phyloP scores from a whole-genome alignment of 257 asterid species.

The Ocimum tenuiflorum region DNA sequence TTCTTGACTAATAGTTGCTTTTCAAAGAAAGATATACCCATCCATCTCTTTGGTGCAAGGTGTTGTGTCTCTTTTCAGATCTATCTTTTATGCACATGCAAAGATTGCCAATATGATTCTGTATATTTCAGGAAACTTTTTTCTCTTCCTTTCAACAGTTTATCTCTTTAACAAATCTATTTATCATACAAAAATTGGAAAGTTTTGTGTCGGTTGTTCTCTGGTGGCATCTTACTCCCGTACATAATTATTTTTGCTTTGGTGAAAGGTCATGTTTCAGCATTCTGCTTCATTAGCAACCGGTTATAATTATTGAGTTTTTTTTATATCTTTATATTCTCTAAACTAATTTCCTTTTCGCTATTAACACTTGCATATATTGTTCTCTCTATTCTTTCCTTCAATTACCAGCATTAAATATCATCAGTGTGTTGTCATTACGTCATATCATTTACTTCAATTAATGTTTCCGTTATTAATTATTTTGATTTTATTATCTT shows the following conservation, averaged over 20 bases:
- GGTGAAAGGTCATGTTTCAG: neutral
- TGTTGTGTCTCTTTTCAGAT: neutral
- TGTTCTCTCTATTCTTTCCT: neutral
- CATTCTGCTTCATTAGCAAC: neutral
- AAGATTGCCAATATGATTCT: neutral
- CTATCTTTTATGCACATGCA: no score
- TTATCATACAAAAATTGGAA: neutral
- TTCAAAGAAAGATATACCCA: no score
- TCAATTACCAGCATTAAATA: neutral
- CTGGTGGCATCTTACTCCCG: neutral
- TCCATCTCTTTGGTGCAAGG: no score
- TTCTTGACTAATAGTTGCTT: no score
- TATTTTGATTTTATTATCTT: conserved; percentile 1
- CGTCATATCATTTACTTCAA: no score
- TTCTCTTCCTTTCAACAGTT: neutral
- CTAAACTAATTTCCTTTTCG: neutral
- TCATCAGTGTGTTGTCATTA: no score
- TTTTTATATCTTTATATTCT: neutral
- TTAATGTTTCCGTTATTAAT: neutral
- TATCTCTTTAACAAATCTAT: neutral
- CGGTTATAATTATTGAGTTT: neutral
- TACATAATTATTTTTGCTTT: neutral
- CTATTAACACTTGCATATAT: neutral
- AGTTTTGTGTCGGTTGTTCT: neutral
- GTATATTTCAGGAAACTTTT: neutral